Conservation (phyloP, 139 green algal genomes). For the Microglena sp. region DNA sequence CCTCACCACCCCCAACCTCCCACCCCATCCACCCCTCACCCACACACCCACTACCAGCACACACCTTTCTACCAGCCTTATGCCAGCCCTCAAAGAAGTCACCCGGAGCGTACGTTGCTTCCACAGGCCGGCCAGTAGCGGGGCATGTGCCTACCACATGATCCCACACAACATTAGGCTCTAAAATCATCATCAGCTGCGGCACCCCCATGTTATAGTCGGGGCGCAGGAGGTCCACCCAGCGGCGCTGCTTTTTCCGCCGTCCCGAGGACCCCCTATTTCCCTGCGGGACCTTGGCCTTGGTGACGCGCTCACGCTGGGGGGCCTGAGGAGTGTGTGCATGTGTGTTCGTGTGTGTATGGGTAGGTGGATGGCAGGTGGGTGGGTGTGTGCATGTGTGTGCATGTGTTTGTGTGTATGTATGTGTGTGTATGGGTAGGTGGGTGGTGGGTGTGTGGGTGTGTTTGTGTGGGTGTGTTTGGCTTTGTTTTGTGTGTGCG, state of each 20-base stretch:
- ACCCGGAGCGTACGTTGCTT: conserved; percentile 26
- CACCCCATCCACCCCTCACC: no score
- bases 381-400: background rate
- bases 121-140: conserved; percentile 20
- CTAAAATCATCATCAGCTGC: conserved; percentile 48
- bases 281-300: conserved; percentile 2
- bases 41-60: conserved; percentile 5
- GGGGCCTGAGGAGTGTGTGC: conserved; percentile 28
- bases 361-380: background rate
- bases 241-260: conserved; percentile 7
- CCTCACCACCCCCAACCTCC: no score
- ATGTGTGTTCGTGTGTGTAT: background rate
- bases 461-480: background rate
- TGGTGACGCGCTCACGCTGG: conserved; percentile 34
- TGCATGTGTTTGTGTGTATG: background rate
- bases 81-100: conserved; percentile 47
- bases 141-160: conserved; percentile 17
- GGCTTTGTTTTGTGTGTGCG: background rate
- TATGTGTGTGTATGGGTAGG: background rate
- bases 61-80: conserved; percentile 18
- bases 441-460: background rate
- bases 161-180: conserved; percentile 57
- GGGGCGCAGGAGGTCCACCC: conserved; percentile 29
- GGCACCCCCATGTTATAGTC: conserved; percentile 49
- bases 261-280: background rate